phyloP scores from a whole-genome alignment of 2,329 filamentous ascomycete genomes.

The Trichoderma semiorbis region DNA sequence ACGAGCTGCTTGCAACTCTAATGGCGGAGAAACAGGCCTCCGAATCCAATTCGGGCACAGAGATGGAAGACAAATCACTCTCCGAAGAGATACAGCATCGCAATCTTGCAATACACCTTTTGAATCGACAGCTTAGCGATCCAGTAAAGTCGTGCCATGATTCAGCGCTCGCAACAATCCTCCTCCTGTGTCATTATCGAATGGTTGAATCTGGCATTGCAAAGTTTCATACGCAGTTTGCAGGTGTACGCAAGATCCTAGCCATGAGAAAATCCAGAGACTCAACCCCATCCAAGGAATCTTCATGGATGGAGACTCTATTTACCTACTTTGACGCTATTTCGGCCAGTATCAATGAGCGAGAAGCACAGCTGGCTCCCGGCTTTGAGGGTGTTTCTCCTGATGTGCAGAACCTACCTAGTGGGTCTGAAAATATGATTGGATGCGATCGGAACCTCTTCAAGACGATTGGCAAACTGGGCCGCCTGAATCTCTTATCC shows the following conservation, averaged over 20 bases:
- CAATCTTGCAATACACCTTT: conserved; percentile 70
- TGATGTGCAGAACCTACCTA: conserved; percentile 48
- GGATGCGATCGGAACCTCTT: conserved; percentile 86
- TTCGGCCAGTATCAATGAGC: conserved; percentile 85
- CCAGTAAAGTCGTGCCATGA: conserved; percentile 73
- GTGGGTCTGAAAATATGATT: conserved; percentile 77
- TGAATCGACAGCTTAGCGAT: conserved; percentile 82
- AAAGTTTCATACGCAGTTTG: conserved; percentile 90
- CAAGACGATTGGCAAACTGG: conserved; percentile 78
- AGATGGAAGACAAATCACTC: conserved; percentile 60
- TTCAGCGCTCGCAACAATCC: conserved; percentile 79
- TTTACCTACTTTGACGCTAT: conserved; percentile 96
- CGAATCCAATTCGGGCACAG: conserved; percentile 44
- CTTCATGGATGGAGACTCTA: conserved; percentile 86
- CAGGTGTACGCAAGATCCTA: conserved; percentile 86
- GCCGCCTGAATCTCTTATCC: conserved; percentile 78
- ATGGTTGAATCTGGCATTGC: conserved; percentile 91
- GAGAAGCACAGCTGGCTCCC: conserved; percentile 75
- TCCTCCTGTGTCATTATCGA: conserved; percentile 86
- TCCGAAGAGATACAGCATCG: conserved; percentile 83
- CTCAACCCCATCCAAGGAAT: conserved; percentile 56
- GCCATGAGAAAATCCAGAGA: conserved; percentile 59
- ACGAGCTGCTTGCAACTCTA: conserved; percentile 47
- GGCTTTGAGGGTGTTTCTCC: conserved; percentile 57
- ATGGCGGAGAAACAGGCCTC: conserved; percentile 44